Base-by-base conservation (phyloP, 495 filamentous ascomycete species). In the Penicillium mononematosum region DNA sequence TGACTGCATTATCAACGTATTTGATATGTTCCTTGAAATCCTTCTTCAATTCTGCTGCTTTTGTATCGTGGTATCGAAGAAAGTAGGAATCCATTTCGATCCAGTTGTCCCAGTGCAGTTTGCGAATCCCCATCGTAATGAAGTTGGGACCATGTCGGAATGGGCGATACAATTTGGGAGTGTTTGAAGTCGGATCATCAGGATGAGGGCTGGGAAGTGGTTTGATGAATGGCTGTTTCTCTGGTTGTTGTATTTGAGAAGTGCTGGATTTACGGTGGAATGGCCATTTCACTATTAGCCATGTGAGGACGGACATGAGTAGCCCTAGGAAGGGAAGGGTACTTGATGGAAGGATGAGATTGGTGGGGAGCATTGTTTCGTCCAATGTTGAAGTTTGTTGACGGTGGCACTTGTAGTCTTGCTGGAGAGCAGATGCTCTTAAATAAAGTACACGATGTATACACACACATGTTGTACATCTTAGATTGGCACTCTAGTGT, bases 41-140 rank as follows among this genome's bases (percentile, higher is more conserved):
- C 27, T 63, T 60, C 17, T 63, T 60, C 53, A 92, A 87, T 3
- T 89, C 78, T 4, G 72, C 70, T 2, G 77, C 76, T 67, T 91
- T 92, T 56, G 80, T 74, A 20, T 79, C 76, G 73, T 92, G 87
- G 68, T 78, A 91, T 41, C 78, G 80, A 6, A 81, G 75, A 67
- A 79, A 91, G 38, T 90, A 80, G 60, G 84, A 88, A 68, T 92
- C 89, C 34, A 91, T 79, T 72, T 91, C 80, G 58, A 91, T 90
- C 88, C 88, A 91, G 12, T 87, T 83, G 60, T 83, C 79, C 70
- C 82, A 85, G 41, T 81, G 72, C 70, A 90, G 78, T n/a, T 77
- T 81, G 50, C 87, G 83, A 14, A 91, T 78, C 6, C 88, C 88
- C 88, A 91, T 91, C 8, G 85, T 91, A 56, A 89, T 79, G 63